These are phyloP conservation scores for Chytriomyces hyalinus DNA, from an alignment of 192 early-diverging fungal species.

Conservation along the genomic window DNA sequence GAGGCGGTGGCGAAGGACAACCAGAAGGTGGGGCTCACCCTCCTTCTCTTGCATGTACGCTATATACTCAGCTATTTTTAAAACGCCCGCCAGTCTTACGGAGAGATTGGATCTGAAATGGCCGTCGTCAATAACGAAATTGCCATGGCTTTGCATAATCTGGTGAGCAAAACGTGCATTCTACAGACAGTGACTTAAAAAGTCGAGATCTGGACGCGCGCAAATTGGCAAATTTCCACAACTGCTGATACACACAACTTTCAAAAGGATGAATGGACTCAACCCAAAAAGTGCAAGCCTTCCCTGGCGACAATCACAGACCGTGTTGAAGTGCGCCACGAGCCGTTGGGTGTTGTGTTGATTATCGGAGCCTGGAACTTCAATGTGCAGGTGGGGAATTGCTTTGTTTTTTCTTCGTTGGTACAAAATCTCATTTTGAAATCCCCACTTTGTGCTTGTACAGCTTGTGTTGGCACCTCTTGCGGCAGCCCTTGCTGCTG, in stretches of 20 bases:
- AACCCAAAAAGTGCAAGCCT: conserved; percentile 19
- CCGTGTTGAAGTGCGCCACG: conserved; percentile 43
- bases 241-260: too few species aligned
- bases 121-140: conserved; percentile 44
- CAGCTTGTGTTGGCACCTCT: conserved; percentile 74
- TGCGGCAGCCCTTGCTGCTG: conserved; percentile 86
- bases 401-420: conserved; percentile 33
- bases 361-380: conserved; percentile 77
- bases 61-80: neutral
- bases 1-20: neutral
- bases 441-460: neutral
- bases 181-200: too few species aligned
- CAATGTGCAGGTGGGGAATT: neutral
- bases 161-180: neutral
- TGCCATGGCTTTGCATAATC: conserved; percentile 38
- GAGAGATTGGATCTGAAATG: conserved; percentile 34
- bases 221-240: too few species aligned
- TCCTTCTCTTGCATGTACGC: too few species aligned
- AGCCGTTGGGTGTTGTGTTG: conserved; percentile 79
- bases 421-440: conserved; percentile 5
- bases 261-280: conserved; percentile 41
- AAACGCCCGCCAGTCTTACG: conserved; percentile 1
- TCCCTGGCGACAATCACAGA: conserved; percentile 21
- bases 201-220: too few species aligned
- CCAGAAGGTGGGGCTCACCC: neutral